Evolutionary conservation across 2,329 filamentous ascomycete genomes (phyloP).

Genomic region (Phaeosphaeria sp.): DNA sequence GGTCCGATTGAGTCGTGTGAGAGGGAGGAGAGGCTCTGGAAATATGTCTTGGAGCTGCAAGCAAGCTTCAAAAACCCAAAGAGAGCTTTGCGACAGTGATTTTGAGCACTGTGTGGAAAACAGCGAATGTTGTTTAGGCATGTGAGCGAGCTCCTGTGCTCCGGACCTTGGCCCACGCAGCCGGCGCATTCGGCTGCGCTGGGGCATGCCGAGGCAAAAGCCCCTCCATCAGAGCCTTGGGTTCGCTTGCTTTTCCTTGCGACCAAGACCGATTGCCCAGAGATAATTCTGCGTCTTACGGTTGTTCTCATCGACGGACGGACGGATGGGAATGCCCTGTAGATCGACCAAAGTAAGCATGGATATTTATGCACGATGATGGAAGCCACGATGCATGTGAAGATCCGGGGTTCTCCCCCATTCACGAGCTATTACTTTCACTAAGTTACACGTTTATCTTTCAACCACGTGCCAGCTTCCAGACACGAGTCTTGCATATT

Average conservation of each 20-base stretch:
- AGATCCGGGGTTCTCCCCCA: conserved; percentile 11
- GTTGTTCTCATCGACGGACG: not conserved
- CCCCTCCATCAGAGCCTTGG: conserved; percentile 8
- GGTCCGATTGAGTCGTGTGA: conserved; percentile 11
- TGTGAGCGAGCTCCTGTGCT: conserved; percentile 35
- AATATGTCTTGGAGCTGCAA: conserved; percentile 2
- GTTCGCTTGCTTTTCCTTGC: conserved; percentile 2
- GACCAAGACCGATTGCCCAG: not conserved
- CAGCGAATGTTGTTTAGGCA: conserved; percentile 25
- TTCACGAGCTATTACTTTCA: not conserved
- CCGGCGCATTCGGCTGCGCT: conserved; percentile 27
- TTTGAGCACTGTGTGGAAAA: conserved; percentile 15
- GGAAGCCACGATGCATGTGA: conserved; percentile 11
- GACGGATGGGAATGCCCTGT: not conserved
- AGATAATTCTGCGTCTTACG: not conserved
- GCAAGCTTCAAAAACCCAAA: not conserved
- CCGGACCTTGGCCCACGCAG: conserved; percentile 34
- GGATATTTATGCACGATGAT: conserved; percentile 1
- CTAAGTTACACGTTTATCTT: too few relatives aligned
- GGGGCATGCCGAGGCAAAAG: conserved; percentile 28
- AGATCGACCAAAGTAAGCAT: not conserved
- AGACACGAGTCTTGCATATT: not conserved
- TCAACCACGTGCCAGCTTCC: not conserved
- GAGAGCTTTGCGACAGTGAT: conserved; percentile 6
- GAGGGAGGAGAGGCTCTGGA: not conserved